Evolutionary conservation across 805 yeast genomes (phyloP), one percentile per base, ranked within the genome.

Genomic region (Grigorovia humatica): DNA sequence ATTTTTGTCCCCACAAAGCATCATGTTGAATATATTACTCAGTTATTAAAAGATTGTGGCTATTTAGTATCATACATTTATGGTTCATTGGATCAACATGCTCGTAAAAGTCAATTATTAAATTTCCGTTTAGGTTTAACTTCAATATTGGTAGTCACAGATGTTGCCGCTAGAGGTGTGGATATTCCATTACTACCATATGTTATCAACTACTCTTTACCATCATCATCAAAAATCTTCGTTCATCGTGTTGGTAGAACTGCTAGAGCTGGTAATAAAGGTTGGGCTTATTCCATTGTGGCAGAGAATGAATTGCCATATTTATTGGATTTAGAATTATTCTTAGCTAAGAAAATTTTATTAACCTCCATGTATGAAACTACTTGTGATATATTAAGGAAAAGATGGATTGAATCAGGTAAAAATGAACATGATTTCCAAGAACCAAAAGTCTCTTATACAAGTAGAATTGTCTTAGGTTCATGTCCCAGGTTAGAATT

Each of bases 161-260:
- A 93, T 74, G 98, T 88, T 57, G 96, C 96, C 27, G 99, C 99
- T 1, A 83, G 99, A 74, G 99, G 99, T 82, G 89, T 93, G 55
- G 99, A 95, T 80, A 88, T 93, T 57, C 99, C 99, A 0, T 82
- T 93, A 52, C 77, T 93, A 64, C 96, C 98, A 7, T 90, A 95
- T 64, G 99, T 93, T 50, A 78, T 93, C 59, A 93, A 93, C 67
- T 93, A 79, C 68, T 81, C 96, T 1, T 74, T 93, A 54, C 98
- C 98, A 11, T 85, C 88, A 1, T 83, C 95, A 1, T 88, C 97
- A 4, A 93, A 95, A 69, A 85, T 91, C 53, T 93, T 93, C 69
- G 79, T 93, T 51, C 99, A 93, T 70, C 82, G 99, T 71, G 98
- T 93, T 47, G 99, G 99, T 68, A 83, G 99, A 77, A 93, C 99